Evolutionary conservation across 2,329 filamentous ascomycete species (phyloP).

Genomic region (Paramyrothecium roridum): DNA sequence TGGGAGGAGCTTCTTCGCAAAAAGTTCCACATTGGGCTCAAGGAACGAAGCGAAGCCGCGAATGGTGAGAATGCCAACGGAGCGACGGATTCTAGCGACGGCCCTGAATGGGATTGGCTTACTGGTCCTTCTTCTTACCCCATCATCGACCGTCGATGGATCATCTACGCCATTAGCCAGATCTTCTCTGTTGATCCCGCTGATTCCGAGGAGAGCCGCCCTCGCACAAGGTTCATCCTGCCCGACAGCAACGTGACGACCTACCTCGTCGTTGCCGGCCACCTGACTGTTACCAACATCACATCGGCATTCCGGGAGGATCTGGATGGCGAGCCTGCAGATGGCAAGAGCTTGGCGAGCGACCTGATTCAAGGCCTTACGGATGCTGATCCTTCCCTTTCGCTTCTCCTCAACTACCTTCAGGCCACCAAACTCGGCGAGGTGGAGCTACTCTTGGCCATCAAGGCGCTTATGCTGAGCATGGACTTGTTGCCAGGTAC

Average conservation of each 20-base stretch:
- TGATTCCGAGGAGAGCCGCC: slow-evolving; percentile 34
- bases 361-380: slow-evolving; percentile 61
- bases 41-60: slow-evolving; percentile 10
- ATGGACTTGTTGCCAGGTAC: slow-evolving; percentile 55
- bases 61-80: slow-evolving; percentile 11
- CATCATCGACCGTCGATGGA: slow-evolving; percentile 61
- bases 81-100: slow-evolving; percentile 18
- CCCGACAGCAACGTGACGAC: slow-evolving; percentile 53
- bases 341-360: slow-evolving; percentile 48
- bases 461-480: slow-evolving; percentile 66
- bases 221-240: slow-evolving; percentile 30
- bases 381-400: slow-evolving; percentile 65
- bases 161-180: slow-evolving; percentile 60
- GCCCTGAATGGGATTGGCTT: slow-evolving; percentile 50
- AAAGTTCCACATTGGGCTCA: slow-evolving; percentile 43
- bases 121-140: slow-evolving; percentile 42
- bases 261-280: slow-evolving; percentile 58
- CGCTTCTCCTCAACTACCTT: slow-evolving; percentile 63
- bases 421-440: slow-evolving; percentile 63
- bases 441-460: slow-evolving; percentile 62
- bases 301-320: slow-evolving; percentile 54
- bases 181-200: slow-evolving; percentile 51
- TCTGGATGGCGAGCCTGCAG: slow-evolving; percentile 37
- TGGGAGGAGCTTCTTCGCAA: slow-evolving; percentile 50
- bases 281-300: slow-evolving; percentile 57